phyloP scores from a whole-genome alignment of 352 stramenopile genomes.

The Pythium biforme region DNA sequence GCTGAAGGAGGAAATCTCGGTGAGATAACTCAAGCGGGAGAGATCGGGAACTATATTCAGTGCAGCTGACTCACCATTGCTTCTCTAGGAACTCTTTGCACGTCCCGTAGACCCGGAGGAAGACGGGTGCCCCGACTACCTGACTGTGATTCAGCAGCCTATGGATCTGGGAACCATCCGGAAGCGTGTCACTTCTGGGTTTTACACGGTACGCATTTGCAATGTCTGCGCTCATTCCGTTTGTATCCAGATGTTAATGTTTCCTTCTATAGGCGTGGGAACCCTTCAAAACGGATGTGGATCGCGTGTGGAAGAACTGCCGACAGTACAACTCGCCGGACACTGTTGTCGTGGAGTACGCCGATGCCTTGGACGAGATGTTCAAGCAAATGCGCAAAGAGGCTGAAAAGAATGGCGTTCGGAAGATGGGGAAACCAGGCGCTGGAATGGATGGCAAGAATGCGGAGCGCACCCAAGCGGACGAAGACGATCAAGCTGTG shows the following conservation, averaged over 20 bases:
- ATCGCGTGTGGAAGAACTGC: conserved; percentile 85
- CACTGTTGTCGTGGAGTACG: conserved; percentile 78
- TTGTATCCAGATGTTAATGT: not conserved
- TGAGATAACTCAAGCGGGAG: conserved; percentile 19
- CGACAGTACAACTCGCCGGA: conserved; percentile 75
- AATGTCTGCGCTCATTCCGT: not conserved
- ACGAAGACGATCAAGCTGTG: conserved; percentile 35
- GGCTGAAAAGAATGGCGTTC: conserved; percentile 57
- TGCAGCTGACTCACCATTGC: not conserved
- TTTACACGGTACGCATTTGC: conserved; percentile 57
- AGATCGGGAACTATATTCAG: not conserved
- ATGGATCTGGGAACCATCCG: conserved; percentile 88
- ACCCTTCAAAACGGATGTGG: conserved; percentile 76
- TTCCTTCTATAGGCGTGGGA: conserved; percentile 53
- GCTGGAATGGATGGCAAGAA: not conserved
- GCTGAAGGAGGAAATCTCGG: conserved; percentile 73
- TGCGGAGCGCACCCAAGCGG: not conserved
- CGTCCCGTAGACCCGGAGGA: conserved; percentile 79
- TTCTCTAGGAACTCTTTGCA: conserved; percentile 70
- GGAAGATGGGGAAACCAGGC: conserved; percentile 33
- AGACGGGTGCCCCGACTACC: conserved; percentile 84
- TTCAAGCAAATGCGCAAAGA: conserved; percentile 57
- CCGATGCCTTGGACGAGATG: conserved; percentile 60
- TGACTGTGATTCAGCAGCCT: conserved; percentile 74
- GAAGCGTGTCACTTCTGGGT: conserved; percentile 46